Conservation (phyloP, 805 yeast species). For the Blastobotrys mokoenaii region DNA sequence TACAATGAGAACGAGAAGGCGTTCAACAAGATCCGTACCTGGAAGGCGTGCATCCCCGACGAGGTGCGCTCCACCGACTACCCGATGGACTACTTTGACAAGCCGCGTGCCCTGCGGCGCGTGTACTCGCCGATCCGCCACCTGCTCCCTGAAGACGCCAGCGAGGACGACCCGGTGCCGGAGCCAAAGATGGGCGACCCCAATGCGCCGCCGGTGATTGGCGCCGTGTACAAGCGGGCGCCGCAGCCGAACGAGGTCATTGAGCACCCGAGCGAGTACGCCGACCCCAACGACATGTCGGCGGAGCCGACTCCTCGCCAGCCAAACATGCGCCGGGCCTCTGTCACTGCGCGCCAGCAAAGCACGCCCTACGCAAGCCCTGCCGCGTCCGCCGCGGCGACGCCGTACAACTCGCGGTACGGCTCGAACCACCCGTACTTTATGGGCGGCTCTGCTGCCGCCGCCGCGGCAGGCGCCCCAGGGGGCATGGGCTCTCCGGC, state of each 20-base stretch:
- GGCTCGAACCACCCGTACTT: too few relatives aligned
- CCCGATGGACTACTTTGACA: slow-evolving; percentile 54
- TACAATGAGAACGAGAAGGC: slow-evolving; percentile 85
- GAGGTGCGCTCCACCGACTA: slow-evolving; percentile 67
- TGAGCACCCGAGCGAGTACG: slow-evolving; percentile 17
- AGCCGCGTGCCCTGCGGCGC: slow-evolving; percentile 62
- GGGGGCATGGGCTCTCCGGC: too few relatives aligned
- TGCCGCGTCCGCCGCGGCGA: too few relatives aligned
- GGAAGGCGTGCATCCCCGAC: slow-evolving; percentile 98
- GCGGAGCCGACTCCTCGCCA: slow-evolving; percentile 1
- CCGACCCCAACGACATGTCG: neutral
- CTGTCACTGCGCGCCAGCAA: neutral
- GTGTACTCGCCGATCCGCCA: slow-evolving; percentile 80
- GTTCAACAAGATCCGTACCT: slow-evolving; percentile 91
- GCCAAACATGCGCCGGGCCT: neutral
- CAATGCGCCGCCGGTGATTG: slow-evolving; percentile 90
- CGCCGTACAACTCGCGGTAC: too few relatives aligned
- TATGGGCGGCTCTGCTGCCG: too few relatives aligned
- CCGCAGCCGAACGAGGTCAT: slow-evolving; percentile 67
- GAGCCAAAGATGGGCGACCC: slow-evolving; percentile 74
- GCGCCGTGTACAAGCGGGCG: slow-evolving; percentile 78
- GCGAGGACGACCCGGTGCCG: slow-evolving; percentile 66
- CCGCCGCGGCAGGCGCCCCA: too few relatives aligned
- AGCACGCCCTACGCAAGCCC: too few relatives aligned
- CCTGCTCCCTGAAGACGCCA: slow-evolving; percentile 66